These are phyloP conservation scores for Cicer bijugum DNA, from an alignment of 306 rosid genomes.

Conservation along the genomic window DNA sequence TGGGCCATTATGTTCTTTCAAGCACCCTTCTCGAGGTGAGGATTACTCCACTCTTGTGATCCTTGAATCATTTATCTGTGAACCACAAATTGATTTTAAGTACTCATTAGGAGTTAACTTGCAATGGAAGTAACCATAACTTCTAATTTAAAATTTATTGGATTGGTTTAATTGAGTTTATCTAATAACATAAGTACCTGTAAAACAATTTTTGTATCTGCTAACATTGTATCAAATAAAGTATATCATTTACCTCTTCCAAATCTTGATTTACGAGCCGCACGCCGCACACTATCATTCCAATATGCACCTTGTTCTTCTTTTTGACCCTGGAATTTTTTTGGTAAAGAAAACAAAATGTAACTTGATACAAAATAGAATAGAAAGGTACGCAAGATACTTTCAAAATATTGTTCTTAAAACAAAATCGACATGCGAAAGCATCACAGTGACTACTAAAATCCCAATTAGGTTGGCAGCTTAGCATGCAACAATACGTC, in stretches of 20 bases:
- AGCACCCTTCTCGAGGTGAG: conserved; percentile 32
- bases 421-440: no score
- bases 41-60: conserved; percentile 35
- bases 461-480: no score
- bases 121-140: conserved; percentile 3
- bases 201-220: neutral
- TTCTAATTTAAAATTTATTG: neutral
- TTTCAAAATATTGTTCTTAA: no score
- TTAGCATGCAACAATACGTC: no score
- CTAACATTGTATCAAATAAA: neutral
- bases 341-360: conserved; percentile 8
- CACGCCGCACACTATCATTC: conserved; percentile 62
- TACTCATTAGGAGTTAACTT: conserved; percentile 9
- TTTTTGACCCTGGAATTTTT: conserved; percentile 48
- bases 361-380: conserved; percentile 28
- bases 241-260: conserved; percentile 69
- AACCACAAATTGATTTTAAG: conserved; percentile 31
- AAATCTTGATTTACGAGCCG: conserved; percentile 73
- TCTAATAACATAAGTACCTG: no score
- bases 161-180: no score
- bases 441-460: no score
- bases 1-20: conserved; percentile 17
- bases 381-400: neutral
- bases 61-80: conserved; percentile 52
- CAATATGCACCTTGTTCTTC: conserved; percentile 47